Evolutionary conservation across 2,329 filamentous ascomycete species (phyloP), one percentile per base, ranked within the genome.

Genomic region (Epichloe brachyelytri): DNA sequence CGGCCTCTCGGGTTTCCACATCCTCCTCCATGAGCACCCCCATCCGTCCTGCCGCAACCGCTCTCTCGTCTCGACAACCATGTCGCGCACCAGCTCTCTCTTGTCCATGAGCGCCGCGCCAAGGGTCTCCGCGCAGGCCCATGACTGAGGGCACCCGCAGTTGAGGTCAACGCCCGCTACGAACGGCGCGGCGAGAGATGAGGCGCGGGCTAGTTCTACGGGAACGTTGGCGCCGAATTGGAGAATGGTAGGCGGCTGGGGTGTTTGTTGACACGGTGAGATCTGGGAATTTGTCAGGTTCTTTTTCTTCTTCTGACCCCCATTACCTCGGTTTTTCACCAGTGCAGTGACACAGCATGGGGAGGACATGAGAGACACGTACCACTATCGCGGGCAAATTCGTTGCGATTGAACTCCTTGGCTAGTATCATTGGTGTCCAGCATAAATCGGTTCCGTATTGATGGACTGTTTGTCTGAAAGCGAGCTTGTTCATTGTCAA

Each of bases 371-470:
- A 30, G 8, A 30, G 3, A 4, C 30, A 22, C 65, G 46, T 56
- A 79, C 77, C 80, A 60, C 77, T 80, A 55, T 82, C 77, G 51
- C 81, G 71, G 47, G 81, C 81, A 56, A 77, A 67, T 19, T 66
- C 62, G 59, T 71, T 83, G 22, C 81, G 72, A 66, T 83, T 83
- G 63, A 84, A 85, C 61, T 84, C 81, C 59, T 83, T 84, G 48
- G 81, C 80, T 3, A 84, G 68, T 50, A 84, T 79, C 83, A 86
- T 86, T 43, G 83, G 83, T 2, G 82, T 85, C 77, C 83, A 86
- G 56, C 77, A 80, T 6, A 86, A 63, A 62, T 86, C 82, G 15
- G 78, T 77, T 46, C 77, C 78, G 62, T 83, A 86, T 46, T 77
- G 70, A 54, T 80, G 74, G 3, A 82, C 79, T 0, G 83, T 82